Evolutionary conservation across 2,329 filamentous ascomycete species (phyloP).

Genomic region (Verruconis gallopava): DNA sequence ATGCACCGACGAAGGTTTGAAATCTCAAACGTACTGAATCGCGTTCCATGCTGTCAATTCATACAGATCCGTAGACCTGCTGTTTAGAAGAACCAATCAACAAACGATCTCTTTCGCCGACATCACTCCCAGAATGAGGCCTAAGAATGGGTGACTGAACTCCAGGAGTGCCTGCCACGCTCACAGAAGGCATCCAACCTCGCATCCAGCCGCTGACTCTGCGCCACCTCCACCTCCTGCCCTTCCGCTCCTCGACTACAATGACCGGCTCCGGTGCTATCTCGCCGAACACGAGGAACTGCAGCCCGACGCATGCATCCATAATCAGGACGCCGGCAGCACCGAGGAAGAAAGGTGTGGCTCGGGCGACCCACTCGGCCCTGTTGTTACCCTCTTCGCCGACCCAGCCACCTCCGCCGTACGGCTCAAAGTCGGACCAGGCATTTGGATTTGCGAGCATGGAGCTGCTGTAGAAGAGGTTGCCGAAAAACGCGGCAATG

Average conservation of each 20-base stretch:
- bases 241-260: conserved; percentile 18
- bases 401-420: conserved; percentile 48
- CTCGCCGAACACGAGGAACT: conserved; percentile 49
- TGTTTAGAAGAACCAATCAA: neutral
- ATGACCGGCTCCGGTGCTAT: conserved; percentile 9
- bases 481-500: conserved; percentile 53
- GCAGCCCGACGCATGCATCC: conserved; percentile 49
- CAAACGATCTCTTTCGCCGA: conserved; percentile 1
- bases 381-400: conserved; percentile 41
- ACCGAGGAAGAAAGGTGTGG: conserved; percentile 52
- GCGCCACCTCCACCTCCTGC: conserved; percentile 43
- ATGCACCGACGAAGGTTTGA: too few species aligned
- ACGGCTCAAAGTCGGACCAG: conserved; percentile 43
- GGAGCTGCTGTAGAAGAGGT: conserved; percentile 52
- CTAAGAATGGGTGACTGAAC: neutral
- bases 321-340: conserved; percentile 50
- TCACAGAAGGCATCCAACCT: conserved; percentile 43
- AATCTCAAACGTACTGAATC: too few species aligned
- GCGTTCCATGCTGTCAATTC: too few species aligned
- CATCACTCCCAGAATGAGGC: neutral
- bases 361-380: conserved; percentile 42
- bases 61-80: too few species aligned
- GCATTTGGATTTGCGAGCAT: conserved; percentile 50
- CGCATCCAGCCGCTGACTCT: conserved; percentile 52
- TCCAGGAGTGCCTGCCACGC: conserved; percentile 2